These are phyloP conservation scores for Nakaseomyces bracarensis DNA, from an alignment of 1,139 yeast species.

Conservation along the genomic window DNA sequence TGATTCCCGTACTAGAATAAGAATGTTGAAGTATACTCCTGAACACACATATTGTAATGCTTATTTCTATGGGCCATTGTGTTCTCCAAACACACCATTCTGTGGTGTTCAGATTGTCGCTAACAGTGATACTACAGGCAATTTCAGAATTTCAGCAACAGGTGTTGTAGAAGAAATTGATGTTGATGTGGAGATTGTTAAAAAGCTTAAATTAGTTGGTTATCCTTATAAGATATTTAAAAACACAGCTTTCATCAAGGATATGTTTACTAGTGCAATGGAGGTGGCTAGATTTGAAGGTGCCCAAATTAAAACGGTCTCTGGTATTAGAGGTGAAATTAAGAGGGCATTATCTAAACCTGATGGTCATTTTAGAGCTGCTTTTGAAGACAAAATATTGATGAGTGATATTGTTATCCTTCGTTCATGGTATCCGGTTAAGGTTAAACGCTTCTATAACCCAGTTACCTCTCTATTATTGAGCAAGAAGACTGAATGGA, in stretches of 20 bases:
- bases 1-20: slow-evolving; percentile 92
- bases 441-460: slow-evolving; percentile 82
- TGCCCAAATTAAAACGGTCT: slow-evolving; percentile 90
- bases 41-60: slow-evolving; percentile 97
- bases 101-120: slow-evolving; percentile 91
- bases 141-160: slow-evolving; percentile 95
- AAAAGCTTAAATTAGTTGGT: slow-evolving; percentile 91
- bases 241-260: slow-evolving; percentile 94
- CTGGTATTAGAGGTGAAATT: slow-evolving; percentile 96
- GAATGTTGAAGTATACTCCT: slow-evolving; percentile 97
- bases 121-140: slow-evolving; percentile 72
- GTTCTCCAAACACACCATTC: slow-evolving; percentile 95
- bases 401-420: slow-evolving; percentile 82
- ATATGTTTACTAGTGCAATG: slow-evolving; percentile 85
- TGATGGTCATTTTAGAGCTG: slow-evolving; percentile 96
- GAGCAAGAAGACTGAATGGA: slow-evolving; percentile 76
- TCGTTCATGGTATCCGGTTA: slow-evolving; percentile 96
- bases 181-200: slow-evolving; percentile 80
- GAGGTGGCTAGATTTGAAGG: slow-evolving; percentile 99
- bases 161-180: slow-evolving; percentile 94
- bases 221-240: slow-evolving; percentile 88
- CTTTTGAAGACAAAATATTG: slow-evolving; percentile 90
- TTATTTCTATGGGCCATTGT: slow-evolving; percentile 93
- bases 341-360: slow-evolving; percentile 90
- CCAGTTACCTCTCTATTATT: slow-evolving; percentile 88